A percentile compares a stretch with the other conserved stretches of the same genome.
phyloP scores from a whole-genome alignment of 805 yeast genomes.

The Myxozyma geophila region DNA sequence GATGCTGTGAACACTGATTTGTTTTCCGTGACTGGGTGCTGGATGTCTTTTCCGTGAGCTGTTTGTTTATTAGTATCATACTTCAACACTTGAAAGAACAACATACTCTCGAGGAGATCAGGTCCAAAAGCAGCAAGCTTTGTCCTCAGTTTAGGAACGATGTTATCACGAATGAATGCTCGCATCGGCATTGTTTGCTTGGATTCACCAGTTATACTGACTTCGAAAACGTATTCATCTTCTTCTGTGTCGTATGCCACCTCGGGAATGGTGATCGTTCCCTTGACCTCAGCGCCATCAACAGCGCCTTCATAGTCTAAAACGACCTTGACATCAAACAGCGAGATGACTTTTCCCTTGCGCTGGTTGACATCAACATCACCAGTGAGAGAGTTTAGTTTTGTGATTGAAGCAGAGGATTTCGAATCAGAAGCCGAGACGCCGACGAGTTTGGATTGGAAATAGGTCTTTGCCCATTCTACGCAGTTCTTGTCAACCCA shows the following conservation, averaged over 20 bases:
- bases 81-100: conserved; percentile 26
- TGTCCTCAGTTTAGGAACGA: conserved; percentile 73
- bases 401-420: conserved; percentile 47
- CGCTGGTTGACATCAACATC: conserved; percentile 97
- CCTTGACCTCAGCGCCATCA: conserved; percentile 56
- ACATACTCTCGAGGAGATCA: conserved; percentile 62
- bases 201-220: conserved; percentile 64
- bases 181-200: conserved; percentile 53
- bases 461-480: conserved; percentile 84
- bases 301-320: conserved; percentile 59
- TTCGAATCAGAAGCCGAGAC: conserved; percentile 46
- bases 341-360: conserved; percentile 91
- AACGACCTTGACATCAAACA: conserved; percentile 78
- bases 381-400: conserved; percentile 74
- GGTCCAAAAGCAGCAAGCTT: conserved; percentile 68
- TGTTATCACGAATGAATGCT: conserved; percentile 54
- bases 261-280: conserved; percentile 85
- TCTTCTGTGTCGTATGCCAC: conserved; percentile 88
- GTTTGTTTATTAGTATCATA: neutral
- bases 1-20: conserved; percentile 61
- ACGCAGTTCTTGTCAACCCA: conserved; percentile 99
- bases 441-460: conserved; percentile 63
- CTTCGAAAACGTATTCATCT: conserved; percentile 84
- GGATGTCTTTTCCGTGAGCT: conserved; percentile 82
- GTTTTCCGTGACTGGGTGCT: conserved; percentile 71